A percentile compares a stretch with the other conserved stretches of the same genome.
These are phyloP conservation scores for Arachnopeziza araneosa DNA, from an alignment of 2,329 filamentous ascomycete species.

Conservation along the genomic window DNA sequence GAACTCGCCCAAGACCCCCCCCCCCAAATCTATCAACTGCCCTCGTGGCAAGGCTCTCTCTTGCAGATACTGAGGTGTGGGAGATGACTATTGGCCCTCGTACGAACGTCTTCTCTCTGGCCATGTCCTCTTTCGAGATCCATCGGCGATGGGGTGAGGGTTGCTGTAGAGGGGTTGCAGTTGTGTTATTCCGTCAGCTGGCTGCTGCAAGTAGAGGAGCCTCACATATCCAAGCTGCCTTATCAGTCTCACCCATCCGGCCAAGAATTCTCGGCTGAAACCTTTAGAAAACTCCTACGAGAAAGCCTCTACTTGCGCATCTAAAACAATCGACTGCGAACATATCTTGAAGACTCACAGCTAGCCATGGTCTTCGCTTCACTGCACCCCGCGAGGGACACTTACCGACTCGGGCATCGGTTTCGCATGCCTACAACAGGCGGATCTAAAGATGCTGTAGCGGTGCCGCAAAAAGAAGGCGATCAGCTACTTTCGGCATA, in stretches of 20 bases:
- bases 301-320: not conserved
- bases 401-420: not conserved
- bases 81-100: not conserved
- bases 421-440: not conserved
- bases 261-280: not conserved
- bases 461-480: not conserved
- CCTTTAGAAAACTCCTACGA: not conserved
- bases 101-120: not conserved
- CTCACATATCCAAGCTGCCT: not conserved
- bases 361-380: not conserved
- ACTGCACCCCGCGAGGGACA: not conserved
- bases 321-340: not conserved
- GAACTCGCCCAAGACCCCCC: not conserved
- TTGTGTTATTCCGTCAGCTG: not conserved
- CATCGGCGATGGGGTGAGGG: not conserved
- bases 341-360: not conserved
- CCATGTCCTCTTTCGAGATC: not conserved
- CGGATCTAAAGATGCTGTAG: not conserved
- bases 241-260: not conserved
- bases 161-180: not conserved
- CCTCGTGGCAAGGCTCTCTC: not conserved
- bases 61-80: not conserved
- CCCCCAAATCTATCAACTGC: not conserved
- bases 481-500: not conserved
- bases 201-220: not conserved